Evolutionary conservation across 495 filamentous ascomycete genomes (phyloP), one percentile per base, ranked within the genome.

Genomic region (Penicillium cataractarum): DNA sequence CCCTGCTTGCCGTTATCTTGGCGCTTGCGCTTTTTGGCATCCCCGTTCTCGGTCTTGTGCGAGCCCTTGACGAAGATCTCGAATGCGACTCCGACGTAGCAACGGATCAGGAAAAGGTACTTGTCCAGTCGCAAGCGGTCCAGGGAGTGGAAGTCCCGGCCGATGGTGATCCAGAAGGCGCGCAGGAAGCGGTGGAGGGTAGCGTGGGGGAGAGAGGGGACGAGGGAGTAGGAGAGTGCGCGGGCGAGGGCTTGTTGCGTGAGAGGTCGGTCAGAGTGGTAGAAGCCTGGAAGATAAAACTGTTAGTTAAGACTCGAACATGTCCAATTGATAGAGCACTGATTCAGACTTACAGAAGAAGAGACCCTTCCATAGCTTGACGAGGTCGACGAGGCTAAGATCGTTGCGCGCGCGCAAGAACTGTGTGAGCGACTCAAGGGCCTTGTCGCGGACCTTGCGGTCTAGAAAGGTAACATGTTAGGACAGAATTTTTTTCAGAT

Each of bases 321-420:
- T 1, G 7, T 31, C 1, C 19, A 37, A 46, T 46, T 63, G 37
- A 58, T 27, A 21, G 13, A 22, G 22, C 35, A 15, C 50, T 51
- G 40, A 31, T 37, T 9, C 12, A 10, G 13, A 70, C 75, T 9
- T 77, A 89, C 92, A 95, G 84, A 90, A 98, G 80, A 96, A 98
- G 26, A 99, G 86, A 37, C 94, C 95, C 76, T 97, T 97, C 92
- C 93, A 97, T 62, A 99, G 83, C 78, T 97, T 97, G 57, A 96
- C 82, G 33, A 91, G 80, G 53, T 99, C 94, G 65, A 96, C 75
- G 21, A 87, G 80, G 15, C 85, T 80, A 58, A 99, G 86, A 37
- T 84, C 76, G 27, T 84, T 84, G 33, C 85, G 84, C 21, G 87
- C 86, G 60, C 78, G 78, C 69, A 99, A 87, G 78, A 90, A 99